These are phyloP conservation scores for Phyllosticta ampelicida DNA, from an alignment of 2,329 filamentous ascomycete species.

Conservation along the genomic window DNA sequence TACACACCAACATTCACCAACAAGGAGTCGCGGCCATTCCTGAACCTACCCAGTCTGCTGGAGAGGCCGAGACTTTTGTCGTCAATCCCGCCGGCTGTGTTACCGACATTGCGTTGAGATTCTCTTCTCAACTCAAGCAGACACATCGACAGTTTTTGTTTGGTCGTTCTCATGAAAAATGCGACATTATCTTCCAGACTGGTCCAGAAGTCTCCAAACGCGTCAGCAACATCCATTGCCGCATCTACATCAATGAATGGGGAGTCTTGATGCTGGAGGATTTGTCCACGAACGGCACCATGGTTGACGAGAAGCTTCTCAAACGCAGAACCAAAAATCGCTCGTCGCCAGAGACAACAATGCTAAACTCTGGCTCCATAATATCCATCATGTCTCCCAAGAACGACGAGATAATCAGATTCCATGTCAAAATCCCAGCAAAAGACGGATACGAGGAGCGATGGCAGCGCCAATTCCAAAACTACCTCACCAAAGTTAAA, in stretches of 20 bases:
- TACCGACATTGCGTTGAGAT: slow-evolving; percentile 63
- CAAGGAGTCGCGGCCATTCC: slow-evolving; percentile 14
- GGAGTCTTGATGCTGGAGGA: slow-evolving; percentile 88
- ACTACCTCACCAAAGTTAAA: slow-evolving; percentile 43
- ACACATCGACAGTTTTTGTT: slow-evolving; percentile 69
- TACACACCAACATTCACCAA: slow-evolving; percentile 37
- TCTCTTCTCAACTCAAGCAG: slow-evolving; percentile 63
- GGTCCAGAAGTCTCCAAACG: slow-evolving; percentile 51
- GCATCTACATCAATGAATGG: slow-evolving; percentile 80
- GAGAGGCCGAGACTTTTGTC: slow-evolving; percentile 38
- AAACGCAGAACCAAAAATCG: slow-evolving; percentile 31
- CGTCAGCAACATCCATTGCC: slow-evolving; percentile 92
- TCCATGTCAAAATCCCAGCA: slow-evolving; percentile 75
- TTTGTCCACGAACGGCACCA: slow-evolving; percentile 88
- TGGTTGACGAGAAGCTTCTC: slow-evolving; percentile 66
- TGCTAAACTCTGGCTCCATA: slow-evolving; percentile 60
- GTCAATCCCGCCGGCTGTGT: slow-evolving; percentile 30
- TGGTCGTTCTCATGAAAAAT: slow-evolving; percentile 60
- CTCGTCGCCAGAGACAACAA: slow-evolving; percentile 40
- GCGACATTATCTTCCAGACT: slow-evolving; percentile 57
- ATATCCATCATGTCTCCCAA: slow-evolving; percentile 54
- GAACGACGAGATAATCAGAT: slow-evolving; percentile 55
- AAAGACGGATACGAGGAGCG: slow-evolving; percentile 53
- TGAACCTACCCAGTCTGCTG: slow-evolving; percentile 20
- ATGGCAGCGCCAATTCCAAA: slow-evolving; percentile 58